These are phyloP conservation scores for Dactylorhiza incarnata DNA, from an alignment of 106 monocot species.

Conservation along the genomic window DNA sequence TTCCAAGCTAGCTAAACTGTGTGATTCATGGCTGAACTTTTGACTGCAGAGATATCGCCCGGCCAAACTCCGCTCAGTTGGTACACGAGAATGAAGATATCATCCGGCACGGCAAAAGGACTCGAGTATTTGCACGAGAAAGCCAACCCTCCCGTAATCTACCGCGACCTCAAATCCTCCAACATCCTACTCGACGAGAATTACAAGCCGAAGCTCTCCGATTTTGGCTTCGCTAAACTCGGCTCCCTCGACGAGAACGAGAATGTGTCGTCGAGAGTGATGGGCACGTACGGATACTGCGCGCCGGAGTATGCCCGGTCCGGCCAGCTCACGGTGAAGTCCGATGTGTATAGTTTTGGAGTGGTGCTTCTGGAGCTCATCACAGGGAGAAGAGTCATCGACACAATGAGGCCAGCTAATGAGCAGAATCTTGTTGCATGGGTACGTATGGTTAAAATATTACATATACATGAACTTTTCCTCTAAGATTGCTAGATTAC, in stretches of 20 bases:
- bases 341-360: conserved; percentile 9
- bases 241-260: not conserved
- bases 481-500: no score
- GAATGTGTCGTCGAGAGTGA: conserved; percentile 8
- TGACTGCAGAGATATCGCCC: conserved; percentile 6
- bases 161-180: conserved; percentile 10
- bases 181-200: conserved; percentile 6
- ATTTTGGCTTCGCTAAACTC: conserved; percentile 7
- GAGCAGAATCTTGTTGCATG: conserved; percentile 5
- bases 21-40: not conserved
- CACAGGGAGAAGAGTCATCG: conserved; percentile 7
- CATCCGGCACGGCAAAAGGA: conserved; percentile 1
- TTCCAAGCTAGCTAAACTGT: not conserved
- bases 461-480: no score
- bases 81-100: conserved; percentile 9
- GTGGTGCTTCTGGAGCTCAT: conserved; percentile 11
- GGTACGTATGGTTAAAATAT: conserved; percentile 4
- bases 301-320: conserved; percentile 4
- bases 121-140: conserved; percentile 8
- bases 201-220: conserved; percentile 4
- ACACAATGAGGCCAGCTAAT: conserved; percentile 1
- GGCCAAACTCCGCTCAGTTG: not conserved
- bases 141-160: conserved; percentile 4
- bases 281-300: conserved; percentile 8
- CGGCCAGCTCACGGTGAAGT: conserved; percentile 7